A percentile compares a stretch with the other conserved stretches of the same genome.
Evolutionary conservation across 2,329 filamentous ascomycete species (phyloP).

Genomic region (Zymoseptoria pseudotritici): DNA sequence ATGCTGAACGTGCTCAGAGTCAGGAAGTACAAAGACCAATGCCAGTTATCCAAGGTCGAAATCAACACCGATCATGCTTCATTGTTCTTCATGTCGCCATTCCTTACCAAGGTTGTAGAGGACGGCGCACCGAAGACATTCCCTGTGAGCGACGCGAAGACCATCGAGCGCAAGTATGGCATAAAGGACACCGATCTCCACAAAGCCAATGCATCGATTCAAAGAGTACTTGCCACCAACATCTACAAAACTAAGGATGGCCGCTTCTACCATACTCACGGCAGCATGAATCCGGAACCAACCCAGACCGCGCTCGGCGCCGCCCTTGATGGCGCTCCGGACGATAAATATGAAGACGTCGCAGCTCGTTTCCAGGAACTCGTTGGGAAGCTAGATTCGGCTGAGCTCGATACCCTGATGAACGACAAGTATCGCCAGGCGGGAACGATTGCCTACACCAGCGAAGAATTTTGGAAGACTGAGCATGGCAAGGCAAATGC

Average conservation of each 20-base stretch:
- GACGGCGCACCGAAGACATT: neutral
- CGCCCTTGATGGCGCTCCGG: slow-evolving; percentile 22
- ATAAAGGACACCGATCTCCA: slow-evolving; percentile 13
- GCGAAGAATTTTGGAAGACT: slow-evolving; percentile 34
- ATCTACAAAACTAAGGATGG: slow-evolving; percentile 43
- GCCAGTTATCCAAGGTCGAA: slow-evolving; percentile 7
- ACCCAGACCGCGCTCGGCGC: slow-evolving; percentile 32
- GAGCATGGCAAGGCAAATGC: slow-evolving; percentile 26
- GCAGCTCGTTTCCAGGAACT: slow-evolving; percentile 36
- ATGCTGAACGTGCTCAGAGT: slow-evolving; percentile 14
- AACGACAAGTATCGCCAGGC: slow-evolving; percentile 36
- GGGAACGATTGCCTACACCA: slow-evolving; percentile 36
- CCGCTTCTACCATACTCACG: slow-evolving; percentile 43
- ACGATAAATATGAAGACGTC: slow-evolving; percentile 34
- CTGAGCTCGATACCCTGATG: slow-evolving; percentile 35
- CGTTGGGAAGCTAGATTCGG: slow-evolving; percentile 33
- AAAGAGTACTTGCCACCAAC: slow-evolving; percentile 32
- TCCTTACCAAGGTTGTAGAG: slow-evolving; percentile 8
- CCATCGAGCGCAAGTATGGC: slow-evolving; percentile 3
- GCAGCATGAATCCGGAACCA: slow-evolving; percentile 40
- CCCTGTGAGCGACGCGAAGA: neutral
- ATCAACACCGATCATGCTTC: slow-evolving; percentile 18
- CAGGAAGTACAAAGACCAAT: slow-evolving; percentile 12
- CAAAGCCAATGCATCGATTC: slow-evolving; percentile 1
- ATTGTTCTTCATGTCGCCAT: slow-evolving; percentile 20